Evolutionary conservation across 345 rosid species (phyloP), one percentile per base, ranked within the genome.

Genomic region (Laguncularia racemosa): DNA sequence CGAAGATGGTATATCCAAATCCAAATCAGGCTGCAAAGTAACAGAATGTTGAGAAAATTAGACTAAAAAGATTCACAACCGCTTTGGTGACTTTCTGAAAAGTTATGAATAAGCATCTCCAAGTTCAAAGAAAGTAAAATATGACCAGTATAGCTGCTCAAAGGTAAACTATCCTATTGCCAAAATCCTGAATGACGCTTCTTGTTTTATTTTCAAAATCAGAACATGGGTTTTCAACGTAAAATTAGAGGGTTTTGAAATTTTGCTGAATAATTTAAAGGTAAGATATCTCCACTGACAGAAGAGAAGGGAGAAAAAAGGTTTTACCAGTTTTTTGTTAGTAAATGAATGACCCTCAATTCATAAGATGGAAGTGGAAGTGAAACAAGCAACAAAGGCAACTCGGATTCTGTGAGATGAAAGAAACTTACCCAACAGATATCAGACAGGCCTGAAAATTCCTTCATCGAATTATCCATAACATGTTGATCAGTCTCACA

Each of bases 1-100:
- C 9, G 82, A 73, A 15, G 92, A 71, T 55, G 78, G 82, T 47
- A 77, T 62, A 58, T 84, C 96, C 66, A 85, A 71, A 74, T 85
- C 97, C 21, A 87, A 67, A 13, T 90, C 96, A 0, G 97, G 92
- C 99, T 93, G 95, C 78, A 67, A 7, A 33, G 40, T 9, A 33
- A 33, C 40, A 33, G 1, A 5, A 63, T 47, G 59, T 18, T 2
- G 50, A 69, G 16, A 66, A 52, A 66, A 56, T 46, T 46, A 23
- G 15, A 5, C 33, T 13, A 59, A 21, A 49, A 43, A 16, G 20
- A 7, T 5, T 16, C 7, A 16, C 19, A 33, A 28, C 11, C 57
- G n/a, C n/a, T 9, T 54, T n/a, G 11, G 40, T 33, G 5, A 33
- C 9, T 33, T 33, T 9, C 6, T 33, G 11, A 33, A 33, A 7